Evolutionary conservation across 2,329 filamentous ascomycete genomes (phyloP), one percentile per base, ranked within the genome.

Genomic region (Trichoderma koningiopsis): DNA sequence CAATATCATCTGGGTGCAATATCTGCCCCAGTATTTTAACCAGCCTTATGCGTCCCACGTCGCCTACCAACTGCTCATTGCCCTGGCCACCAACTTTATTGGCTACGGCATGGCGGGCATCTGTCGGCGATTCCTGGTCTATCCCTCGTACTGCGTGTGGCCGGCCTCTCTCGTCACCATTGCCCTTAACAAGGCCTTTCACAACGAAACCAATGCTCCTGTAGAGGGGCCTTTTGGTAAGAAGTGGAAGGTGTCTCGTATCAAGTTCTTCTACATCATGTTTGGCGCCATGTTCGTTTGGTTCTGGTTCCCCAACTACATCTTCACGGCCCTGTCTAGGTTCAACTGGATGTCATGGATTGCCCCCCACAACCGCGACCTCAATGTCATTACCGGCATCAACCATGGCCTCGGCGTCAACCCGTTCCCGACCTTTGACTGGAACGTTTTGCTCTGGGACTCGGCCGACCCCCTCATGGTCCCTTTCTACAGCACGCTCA

Each of bases 301-400:
- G 77, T 88, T 87, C 74, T 88, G 85, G 85, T 84, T 88, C 72
- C 86, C 86, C 3, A 83, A 84, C 73, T 87, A 83, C 72, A 79
- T 88, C 70, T 88, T 85, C 74, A 80, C 79, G 19, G 84, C 83
- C 6, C 75, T 88, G 14, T 84, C 82, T 69, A 79, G 81, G 72
- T 88, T 88, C 75, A 86, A 82, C 77, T 88, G 85, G 84, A 81
- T 87, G 71, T 83, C 82, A 16, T 88, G 86, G 86, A 88, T 88
- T 68, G 78, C 82, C 1, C 85, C 85, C 0, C 74, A 77, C 40
- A 82, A 84, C 70, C 76, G 78, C 16, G 76, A 81, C 57, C 74
- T 85, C 61, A 81, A 80, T 70, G 77, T 80, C 58, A 76, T 84
- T 31, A 81, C 81, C 0, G 83, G 83, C 37, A 80, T 81, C 71